These are phyloP conservation scores for Fusarium coicis DNA, from an alignment of 2,329 filamentous ascomycete genomes.

Conservation along the genomic window DNA sequence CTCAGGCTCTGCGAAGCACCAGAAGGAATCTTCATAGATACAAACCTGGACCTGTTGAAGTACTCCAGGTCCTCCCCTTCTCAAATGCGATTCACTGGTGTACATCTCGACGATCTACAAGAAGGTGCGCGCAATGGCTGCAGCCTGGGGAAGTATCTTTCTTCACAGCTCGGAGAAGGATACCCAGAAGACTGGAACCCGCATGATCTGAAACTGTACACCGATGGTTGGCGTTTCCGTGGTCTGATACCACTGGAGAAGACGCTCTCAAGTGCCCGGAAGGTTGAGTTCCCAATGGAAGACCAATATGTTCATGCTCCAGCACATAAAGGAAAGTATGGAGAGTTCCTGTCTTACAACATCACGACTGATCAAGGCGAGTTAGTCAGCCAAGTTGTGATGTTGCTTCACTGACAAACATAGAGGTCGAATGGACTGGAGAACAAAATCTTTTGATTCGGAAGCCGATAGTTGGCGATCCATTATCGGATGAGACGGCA, in stretches of 20 bases:
- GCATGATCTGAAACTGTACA: background rate
- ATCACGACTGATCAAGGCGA: background rate
- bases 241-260: background rate
- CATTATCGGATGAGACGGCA: background rate
- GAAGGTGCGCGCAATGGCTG: background rate
- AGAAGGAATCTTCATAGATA: background rate
- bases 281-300: background rate
- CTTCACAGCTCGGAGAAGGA: background rate
- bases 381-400: rapidly evolving
- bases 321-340: background rate
- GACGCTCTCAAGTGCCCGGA: background rate
- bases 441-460: background rate
- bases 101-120: background rate
- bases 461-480: background rate
- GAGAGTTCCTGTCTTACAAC: rapidly evolving
- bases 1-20: background rate
- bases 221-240: background rate
- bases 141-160: background rate
- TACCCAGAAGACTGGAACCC: background rate
- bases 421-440: background rate
- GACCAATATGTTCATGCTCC: background rate
- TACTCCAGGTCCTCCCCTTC: background rate
- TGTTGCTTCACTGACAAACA: rapidly evolving
- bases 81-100: background rate
- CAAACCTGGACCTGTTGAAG: background rate